Base-by-base conservation (phyloP, 192 early-diverging fungal genomes). In the Mortierella antarctica region DNA sequence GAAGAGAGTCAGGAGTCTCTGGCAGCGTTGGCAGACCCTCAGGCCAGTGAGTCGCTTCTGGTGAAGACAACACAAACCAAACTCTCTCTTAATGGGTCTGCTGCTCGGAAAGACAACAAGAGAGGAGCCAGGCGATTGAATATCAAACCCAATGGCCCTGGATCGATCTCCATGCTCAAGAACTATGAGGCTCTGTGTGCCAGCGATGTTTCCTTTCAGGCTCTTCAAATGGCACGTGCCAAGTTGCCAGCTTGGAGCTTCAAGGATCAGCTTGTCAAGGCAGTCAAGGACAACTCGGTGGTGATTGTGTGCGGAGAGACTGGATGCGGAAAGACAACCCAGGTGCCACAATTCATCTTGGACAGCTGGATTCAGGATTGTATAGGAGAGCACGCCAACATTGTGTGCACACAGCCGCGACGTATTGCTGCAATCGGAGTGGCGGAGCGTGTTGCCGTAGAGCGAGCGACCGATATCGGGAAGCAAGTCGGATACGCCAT, bases 331-430 rank as follows among this genome's bases (percentile, higher is more conserved):
- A 93, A 93, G 71, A 86, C 82, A 58, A 92, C 91, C 9, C 94
- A 95, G 79, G 89, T 97, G 9, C 96, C 96, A 15, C 95, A 97
- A 76, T 96, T 94, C 63, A 84, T 98, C 42, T 77, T 98, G 21
- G 91, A 93, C 57, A 86, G 83, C 13, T 91, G 90, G 11, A 89
- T 95, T 50, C 72, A 84, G 41, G 77, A 80, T 20, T 45, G 23
- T 4, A 47, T 58, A 10, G 80, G 85, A 20, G 49, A 65, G 47
- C 62, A 83, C 15, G 85, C 80, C 65, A 85, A 86, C 64, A 93
- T 98, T 52, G 86, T 96, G 1, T 94, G 95, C 70, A 98, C 97
- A 11, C 97, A 98, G 79, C 97, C 97, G 8, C 84, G 97, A 18
- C 88, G 96, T 11, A 92, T 98, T 74, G 93, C 74, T 72, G 86